Base-by-base conservation (phyloP, 768 basidiomycete species). In the Ramaria rubella region DNA sequence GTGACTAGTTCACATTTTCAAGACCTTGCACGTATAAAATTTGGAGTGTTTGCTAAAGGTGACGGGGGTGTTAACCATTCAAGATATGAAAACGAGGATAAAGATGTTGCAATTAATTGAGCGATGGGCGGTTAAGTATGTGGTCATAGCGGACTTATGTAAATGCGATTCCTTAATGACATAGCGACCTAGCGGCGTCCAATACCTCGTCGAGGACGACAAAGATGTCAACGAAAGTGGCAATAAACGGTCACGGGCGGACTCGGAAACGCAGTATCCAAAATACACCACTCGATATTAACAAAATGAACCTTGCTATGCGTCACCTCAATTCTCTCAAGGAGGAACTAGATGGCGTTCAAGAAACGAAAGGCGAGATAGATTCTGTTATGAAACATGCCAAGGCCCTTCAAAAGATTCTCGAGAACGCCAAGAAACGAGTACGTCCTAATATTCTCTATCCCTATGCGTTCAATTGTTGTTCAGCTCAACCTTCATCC, bases 171-270 rank as follows among this genome's bases (percentile, higher is more conserved):
- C n/a, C n/a, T n/a, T n/a, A n/a, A n/a, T n/a, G n/a, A n/a, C n/a
- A n/a, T n/a, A n/a, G n/a, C 89, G 87, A 30, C 78, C 85, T 42
- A 87, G 86, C 7, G 84, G 86, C 55, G 81, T 89, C 56, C 84
- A 83, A 60, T 82, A 85, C 64, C 90, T 86, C 55, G 76, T 86
- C 42, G 85, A 81, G 67, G 83, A 85, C 67, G 73, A 86, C 64
- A 82, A 85, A 65, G 73, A 77, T 57, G 83, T n/a, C n/a, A n/a
- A n/a, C n/a, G n/a, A n/a, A n/a, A n/a, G n/a, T n/a, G n/a, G n/a
- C n/a, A n/a, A n/a, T n/a, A n/a, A n/a, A n/a, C n/a, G n/a, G n/a
- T n/a, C n/a, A 40, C n/a, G n/a, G n/a, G n/a, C n/a, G n/a, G n/a
- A n/a, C n/a, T n/a, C n/a, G n/a, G n/a, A 17, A 38, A 50, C 14